These are phyloP conservation scores for Gossypium australe DNA, from an alignment of 345 rosid species.

Conservation along the genomic window DNA sequence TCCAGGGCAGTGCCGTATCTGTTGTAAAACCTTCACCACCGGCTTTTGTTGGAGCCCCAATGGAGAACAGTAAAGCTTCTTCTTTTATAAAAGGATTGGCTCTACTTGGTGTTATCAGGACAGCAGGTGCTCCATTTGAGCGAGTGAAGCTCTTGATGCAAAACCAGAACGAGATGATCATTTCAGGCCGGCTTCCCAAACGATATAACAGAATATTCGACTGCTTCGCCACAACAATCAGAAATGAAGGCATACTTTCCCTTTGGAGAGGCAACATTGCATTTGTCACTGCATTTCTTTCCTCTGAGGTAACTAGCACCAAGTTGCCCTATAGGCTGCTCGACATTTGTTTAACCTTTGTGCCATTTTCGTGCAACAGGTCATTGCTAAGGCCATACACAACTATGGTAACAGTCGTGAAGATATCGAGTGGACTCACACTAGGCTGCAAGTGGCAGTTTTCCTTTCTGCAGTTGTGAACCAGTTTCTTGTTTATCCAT, in stretches of 20 bases:
- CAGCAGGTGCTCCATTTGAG: slow-evolving; percentile 66
- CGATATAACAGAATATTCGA: slow-evolving; percentile 70
- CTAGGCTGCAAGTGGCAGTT: background rate
- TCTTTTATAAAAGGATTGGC: background rate
- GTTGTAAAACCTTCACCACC: no score
- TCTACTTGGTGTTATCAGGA: slow-evolving; percentile 50
- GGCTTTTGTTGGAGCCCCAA: no score
- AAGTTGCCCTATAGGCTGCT: background rate
- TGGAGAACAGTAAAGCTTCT: no score
- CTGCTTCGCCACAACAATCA: slow-evolving; percentile 51
- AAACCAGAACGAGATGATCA: slow-evolving; percentile 71
- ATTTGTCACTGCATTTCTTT: slow-evolving; percentile 33
- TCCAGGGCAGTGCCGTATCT: no score
- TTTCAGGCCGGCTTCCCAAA: slow-evolving; percentile 54
- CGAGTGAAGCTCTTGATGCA: slow-evolving; percentile 75
- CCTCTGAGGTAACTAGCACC: background rate
- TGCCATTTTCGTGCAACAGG: background rate
- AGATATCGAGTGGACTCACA: background rate
- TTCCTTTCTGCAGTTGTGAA: background rate
- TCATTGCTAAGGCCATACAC: background rate
- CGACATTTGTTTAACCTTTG: background rate
- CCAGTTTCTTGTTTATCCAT: background rate
- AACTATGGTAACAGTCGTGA: background rate
- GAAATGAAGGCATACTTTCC: slow-evolving; percentile 54
- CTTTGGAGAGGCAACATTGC: slow-evolving; percentile 84